Percentiles rank a stretch among this genome's conserved stretches.
These are phyloP conservation scores for Gossypium gossypioides DNA, from an alignment of 441 rosid species.

Conservation along the genomic window DNA sequence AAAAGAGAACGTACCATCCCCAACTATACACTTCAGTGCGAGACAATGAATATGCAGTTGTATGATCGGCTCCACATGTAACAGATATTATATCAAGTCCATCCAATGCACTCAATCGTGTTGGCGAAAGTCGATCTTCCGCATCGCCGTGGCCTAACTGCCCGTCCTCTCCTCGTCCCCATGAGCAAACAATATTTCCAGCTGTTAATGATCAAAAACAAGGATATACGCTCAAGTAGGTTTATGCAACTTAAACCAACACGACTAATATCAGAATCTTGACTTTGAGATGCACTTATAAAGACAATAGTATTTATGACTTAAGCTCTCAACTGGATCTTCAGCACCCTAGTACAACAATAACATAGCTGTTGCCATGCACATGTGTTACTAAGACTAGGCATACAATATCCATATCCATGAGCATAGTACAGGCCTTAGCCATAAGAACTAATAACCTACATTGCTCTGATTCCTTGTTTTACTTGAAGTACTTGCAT, in stretches of 20 bases:
- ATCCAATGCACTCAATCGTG: slow-evolving; percentile 63
- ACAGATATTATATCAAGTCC: slow-evolving; percentile 52
- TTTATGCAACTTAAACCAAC: neutral
- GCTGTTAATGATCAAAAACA: slow-evolving; percentile 36
- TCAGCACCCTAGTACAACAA: neutral
- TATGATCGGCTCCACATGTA: slow-evolving; percentile 93
- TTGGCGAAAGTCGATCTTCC: slow-evolving; percentile 69
- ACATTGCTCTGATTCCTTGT: neutral
- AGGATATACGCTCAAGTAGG: neutral
- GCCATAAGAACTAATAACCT: neutral
- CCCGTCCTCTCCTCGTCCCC: slow-evolving; percentile 99
- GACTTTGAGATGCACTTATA: neutral
- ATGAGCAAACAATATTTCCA: slow-evolving; percentile 80
- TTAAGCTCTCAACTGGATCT: neutral
- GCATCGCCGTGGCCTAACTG: slow-evolving; percentile 97
- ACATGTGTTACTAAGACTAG: neutral
- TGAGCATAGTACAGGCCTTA: neutral
- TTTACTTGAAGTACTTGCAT: neutral
- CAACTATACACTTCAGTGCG: slow-evolving; percentile 66
- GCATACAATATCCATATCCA: neutral
- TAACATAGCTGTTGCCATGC: neutral
- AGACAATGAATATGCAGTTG: slow-evolving; percentile 65
- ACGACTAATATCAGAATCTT: neutral
- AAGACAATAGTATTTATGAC: neutral
- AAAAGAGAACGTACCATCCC: slow-evolving; percentile 72